These are phyloP conservation scores for Cercospora sp. DNA, from an alignment of 2,329 filamentous ascomycete species.

Conservation along the genomic window DNA sequence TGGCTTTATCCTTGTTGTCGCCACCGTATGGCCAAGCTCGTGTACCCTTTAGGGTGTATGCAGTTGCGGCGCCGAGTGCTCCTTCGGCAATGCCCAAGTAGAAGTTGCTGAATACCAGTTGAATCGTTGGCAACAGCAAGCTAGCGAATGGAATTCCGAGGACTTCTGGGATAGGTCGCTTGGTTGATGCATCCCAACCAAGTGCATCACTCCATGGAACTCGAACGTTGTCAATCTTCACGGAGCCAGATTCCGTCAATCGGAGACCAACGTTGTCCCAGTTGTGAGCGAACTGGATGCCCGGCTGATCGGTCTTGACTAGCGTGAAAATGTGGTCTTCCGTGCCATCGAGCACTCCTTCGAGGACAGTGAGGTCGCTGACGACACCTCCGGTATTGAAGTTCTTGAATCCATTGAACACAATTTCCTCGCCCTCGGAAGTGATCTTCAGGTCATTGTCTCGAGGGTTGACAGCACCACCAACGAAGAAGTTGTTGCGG, in stretches of 20 bases:
- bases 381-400: slow-evolving; percentile 69
- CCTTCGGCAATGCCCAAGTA: slow-evolving; percentile 64
- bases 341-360: slow-evolving; percentile 61
- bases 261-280: slow-evolving; percentile 66
- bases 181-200: slow-evolving; percentile 57
- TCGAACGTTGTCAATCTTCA: slow-evolving; percentile 59
- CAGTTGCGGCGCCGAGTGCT: slow-evolving; percentile 55
- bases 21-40: slow-evolving; percentile 65
- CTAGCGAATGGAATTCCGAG: slow-evolving; percentile 57
- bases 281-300: slow-evolving; percentile 59
- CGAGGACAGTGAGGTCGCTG: slow-evolving; percentile 65
- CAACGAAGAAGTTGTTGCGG: slow-evolving; percentile 65
- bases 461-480: slow-evolving; percentile 64
- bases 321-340: slow-evolving; percentile 64
- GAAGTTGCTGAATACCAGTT: slow-evolving; percentile 66
- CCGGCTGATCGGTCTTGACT: slow-evolving; percentile 58
- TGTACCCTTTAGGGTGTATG: slow-evolving; percentile 59
- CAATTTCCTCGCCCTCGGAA: slow-evolving; percentile 54
- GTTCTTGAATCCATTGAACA: slow-evolving; percentile 64
- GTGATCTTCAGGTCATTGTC: slow-evolving; percentile 62
- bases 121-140: slow-evolving; percentile 63
- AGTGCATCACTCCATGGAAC: slow-evolving; percentile 62
- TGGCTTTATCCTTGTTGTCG: slow-evolving; percentile 59
- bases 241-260: slow-evolving; percentile 63
- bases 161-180: slow-evolving; percentile 53